Evolutionary conservation across 768 basidiomycete genomes (phyloP).

Genomic region (Auriscalpium orientale): DNA sequence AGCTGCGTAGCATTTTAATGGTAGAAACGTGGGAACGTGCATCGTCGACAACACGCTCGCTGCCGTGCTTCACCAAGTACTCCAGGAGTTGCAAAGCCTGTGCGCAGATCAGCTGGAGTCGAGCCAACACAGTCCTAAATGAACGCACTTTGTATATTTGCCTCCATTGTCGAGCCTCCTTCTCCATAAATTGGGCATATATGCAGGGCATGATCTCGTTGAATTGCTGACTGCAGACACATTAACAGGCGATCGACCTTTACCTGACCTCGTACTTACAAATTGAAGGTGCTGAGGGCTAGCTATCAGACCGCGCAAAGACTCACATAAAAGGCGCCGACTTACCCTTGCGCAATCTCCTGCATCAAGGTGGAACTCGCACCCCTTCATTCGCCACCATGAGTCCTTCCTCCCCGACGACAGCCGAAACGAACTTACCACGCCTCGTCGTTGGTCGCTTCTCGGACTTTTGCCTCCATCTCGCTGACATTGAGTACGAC

Average conservation of each 20-base stretch:
- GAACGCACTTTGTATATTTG: conserved; percentile 89
- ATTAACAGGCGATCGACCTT: not conserved
- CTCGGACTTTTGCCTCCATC: conserved; percentile 93
- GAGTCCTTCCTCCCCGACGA: not conserved
- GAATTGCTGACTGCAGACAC: conserved; percentile 72
- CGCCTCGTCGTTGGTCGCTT: conserved; percentile 96
- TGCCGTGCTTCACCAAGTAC: conserved; percentile 94
- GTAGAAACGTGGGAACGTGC: conserved; percentile 91
- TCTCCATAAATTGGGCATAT: conserved; percentile 93
- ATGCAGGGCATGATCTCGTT: conserved; percentile 99
- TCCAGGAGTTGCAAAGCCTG: conserved; percentile 90
- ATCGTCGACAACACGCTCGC: conserved; percentile 96
- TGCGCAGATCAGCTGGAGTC: not conserved
- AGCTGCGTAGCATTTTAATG: conserved; percentile 94
- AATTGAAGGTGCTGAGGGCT: conserved; percentile 87
- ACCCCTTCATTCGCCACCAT: conserved; percentile 51
- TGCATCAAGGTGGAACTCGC: conserved; percentile 98
- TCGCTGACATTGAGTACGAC: conserved; percentile 94
- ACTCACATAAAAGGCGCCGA: conserved; percentile 17
- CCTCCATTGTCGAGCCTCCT: conserved; percentile 96
- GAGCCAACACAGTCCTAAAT: not conserved
- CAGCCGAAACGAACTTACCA: conserved; percentile 55
- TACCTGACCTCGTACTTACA: conserved; percentile 45
- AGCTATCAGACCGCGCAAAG: not conserved
- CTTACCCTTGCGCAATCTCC: conserved; percentile 94